Evolutionary conservation across 2,329 filamentous ascomycete genomes (phyloP).

Genomic region (Aureobasidium sp.): DNA sequence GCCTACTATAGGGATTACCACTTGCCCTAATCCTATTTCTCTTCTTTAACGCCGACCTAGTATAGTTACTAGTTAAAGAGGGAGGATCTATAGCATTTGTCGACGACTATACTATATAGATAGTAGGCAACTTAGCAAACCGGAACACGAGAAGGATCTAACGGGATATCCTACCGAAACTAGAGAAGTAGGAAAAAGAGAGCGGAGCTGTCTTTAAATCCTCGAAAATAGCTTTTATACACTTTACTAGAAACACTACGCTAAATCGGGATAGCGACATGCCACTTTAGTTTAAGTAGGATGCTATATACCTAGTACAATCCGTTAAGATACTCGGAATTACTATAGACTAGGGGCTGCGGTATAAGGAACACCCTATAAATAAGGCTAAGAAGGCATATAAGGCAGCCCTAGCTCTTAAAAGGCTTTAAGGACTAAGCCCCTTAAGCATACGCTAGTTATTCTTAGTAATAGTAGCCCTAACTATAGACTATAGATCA

Average conservation of each 20-base stretch:
- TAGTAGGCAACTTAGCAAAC: constrained; percentile 16
- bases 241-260: constrained; percentile 23
- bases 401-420: too few species aligned
- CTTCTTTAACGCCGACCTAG: constrained; percentile 25
- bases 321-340: background rate
- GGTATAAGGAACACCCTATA: background rate
- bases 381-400: background rate
- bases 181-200: constrained; percentile 10
- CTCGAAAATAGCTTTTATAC: constrained; percentile 28
- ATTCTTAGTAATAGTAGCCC: background rate
- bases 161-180: constrained; percentile 14
- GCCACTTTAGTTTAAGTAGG: background rate
- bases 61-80: constrained; percentile 15
- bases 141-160: constrained; percentile 17
- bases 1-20: too few species aligned
- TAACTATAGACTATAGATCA: background rate
- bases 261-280: background rate
- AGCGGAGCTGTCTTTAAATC: constrained; percentile 27
- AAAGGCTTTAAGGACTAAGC: constrained; percentile 16
- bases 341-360: background rate
- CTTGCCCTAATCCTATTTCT: constrained; percentile 19
- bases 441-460: background rate
- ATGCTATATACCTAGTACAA: background rate
- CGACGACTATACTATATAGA: constrained; percentile 22
- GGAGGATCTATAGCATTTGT: constrained; percentile 20